A percentile compares a stretch with the other conserved stretches of the same genome.
Conservation (phyloP, 106 monocot genomes). For the Iris macrosiphon region DNA sequence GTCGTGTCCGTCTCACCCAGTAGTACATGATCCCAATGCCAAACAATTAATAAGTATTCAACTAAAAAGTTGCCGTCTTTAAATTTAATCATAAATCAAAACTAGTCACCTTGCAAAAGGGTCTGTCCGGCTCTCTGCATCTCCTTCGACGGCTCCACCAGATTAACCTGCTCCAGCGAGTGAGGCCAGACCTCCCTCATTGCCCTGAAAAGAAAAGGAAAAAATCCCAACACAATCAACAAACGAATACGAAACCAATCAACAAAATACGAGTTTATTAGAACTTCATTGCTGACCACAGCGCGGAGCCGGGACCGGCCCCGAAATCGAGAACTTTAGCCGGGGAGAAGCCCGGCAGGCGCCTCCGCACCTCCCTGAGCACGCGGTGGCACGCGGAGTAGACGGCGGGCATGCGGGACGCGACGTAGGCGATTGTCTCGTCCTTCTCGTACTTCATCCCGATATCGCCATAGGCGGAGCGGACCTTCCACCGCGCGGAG, state of each 20-base stretch:
- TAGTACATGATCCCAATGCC: too few relatives aligned
- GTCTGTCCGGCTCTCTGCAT: conserved; percentile 85
- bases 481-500: conserved; percentile 80
- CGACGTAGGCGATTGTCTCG: conserved; percentile 89
- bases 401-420: conserved; percentile 95
- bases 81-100: background rate
- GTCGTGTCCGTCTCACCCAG: too few relatives aligned
- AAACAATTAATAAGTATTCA: too few relatives aligned
- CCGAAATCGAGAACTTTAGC: conserved; percentile 88
- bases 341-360: conserved; percentile 77
- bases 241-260: background rate
- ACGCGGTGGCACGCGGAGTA: conserved; percentile 89
- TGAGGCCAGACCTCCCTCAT: conserved; percentile 89
- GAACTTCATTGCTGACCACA: conserved; percentile 44
- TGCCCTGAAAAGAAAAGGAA: conserved; percentile 44
- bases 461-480: conserved; percentile 86
- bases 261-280: too few relatives aligned
- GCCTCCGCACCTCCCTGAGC: conserved; percentile 73
- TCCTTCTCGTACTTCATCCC: conserved; percentile 76
- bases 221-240: background rate
- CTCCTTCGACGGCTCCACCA: conserved; percentile 88
- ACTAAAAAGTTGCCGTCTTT: too few relatives aligned
- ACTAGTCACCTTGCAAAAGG: conserved; percentile 63
- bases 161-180: conserved; percentile 67
- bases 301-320: conserved; percentile 80